Conservation (phyloP, 1,284 basidiomycete genomes). For the Boletus smithii region DNA sequence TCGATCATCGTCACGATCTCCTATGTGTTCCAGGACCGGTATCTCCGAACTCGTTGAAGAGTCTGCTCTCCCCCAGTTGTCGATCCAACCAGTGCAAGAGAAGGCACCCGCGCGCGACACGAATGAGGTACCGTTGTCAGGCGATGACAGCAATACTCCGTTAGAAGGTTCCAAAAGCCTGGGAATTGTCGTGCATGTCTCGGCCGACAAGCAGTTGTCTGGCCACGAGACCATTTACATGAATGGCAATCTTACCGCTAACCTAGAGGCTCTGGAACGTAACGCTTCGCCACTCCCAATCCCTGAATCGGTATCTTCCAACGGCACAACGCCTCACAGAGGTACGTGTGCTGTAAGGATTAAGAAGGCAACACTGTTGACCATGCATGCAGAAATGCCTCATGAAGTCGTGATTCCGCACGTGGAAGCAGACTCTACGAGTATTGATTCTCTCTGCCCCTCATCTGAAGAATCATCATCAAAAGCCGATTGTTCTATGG, state of each 20-base stretch:
- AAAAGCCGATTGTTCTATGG: slow-evolving; percentile 5
- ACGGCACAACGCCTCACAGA: slow-evolving; percentile 6
- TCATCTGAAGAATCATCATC: slow-evolving; percentile 6
- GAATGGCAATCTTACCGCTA: slow-evolving; percentile 15
- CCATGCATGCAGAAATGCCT: slow-evolving; percentile 13
- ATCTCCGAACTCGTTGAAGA: slow-evolving; percentile 30
- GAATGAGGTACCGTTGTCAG: slow-evolving; percentile 13
- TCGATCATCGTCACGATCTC: slow-evolving; percentile 40
- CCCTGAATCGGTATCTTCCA: slow-evolving; percentile 8
- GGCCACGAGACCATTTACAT: slow-evolving; percentile 23
- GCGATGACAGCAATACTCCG: slow-evolving; percentile 9
- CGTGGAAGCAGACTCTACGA: slow-evolving; percentile 12
- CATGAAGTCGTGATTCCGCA: slow-evolving; percentile 11
- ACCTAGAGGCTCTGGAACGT: slow-evolving; percentile 8
- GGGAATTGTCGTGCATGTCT: slow-evolving; percentile 17
- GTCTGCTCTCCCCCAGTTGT: slow-evolving; percentile 17
- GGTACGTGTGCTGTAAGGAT: slow-evolving; percentile 15
- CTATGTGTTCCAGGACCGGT: slow-evolving; percentile 34
- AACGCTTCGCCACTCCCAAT: slow-evolving; percentile 5
- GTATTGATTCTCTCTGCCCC: slow-evolving; percentile 2
- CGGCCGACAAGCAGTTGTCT: slow-evolving; percentile 14
- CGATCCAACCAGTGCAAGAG: slow-evolving; percentile 26
- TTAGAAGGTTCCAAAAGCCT: slow-evolving; percentile 22
- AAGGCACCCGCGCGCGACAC: slow-evolving; percentile 14
- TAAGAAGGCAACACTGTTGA: slow-evolving; percentile 12